Base-by-base conservation (phyloP, 1,284 basidiomycete species). In the Rhodotorula sp. region DNA sequence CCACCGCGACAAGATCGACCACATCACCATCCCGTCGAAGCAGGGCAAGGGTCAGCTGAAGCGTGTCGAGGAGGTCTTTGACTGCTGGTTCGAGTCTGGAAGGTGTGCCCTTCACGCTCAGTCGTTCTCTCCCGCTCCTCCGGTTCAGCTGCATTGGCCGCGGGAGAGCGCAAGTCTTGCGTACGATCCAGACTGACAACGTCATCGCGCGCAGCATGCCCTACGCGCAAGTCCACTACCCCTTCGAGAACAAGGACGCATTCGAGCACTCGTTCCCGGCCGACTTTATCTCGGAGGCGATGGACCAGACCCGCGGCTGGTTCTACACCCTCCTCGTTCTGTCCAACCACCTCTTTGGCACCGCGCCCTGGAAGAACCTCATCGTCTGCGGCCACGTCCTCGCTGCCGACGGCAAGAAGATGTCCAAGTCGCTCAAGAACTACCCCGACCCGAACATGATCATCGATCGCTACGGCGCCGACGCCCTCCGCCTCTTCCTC, bases 41-140 rank as follows among this genome's bases (percentile, higher is more conserved):
- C 82, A 88, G 80, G 95, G 94, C 72, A 96, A 94, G 79, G 96
- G 95, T 28, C 81, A 83, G 28, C 83, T 99, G 54, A 91, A 86
- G 80, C 88, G 95, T 68, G 86, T 98, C 26, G 92, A 97, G 70
- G 96, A 98, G 81, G 94, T 99, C 44, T 99, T 99, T 80, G 96
- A 99, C 81, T 99, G 96, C 80, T 99, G 96, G 96, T 99, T 99
- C 80, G 96, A 99, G 83, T 98, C 95, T 11, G 96, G 96, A 82
- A 93, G 90, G 92, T 92, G 74, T 69, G 85, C 74, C 1, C 5
- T 34, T 24, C 30, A 53, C 24, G 2, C 16, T 0, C 54, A 31
- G 48, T 44, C 15, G 8, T 48, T 37, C 53, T 44, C 8, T 40
- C 9, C n/a, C n/a, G n/a, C n/a, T n/a, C n/a, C n/a, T n/a, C n/a